Conservation (phyloP, 805 yeast genomes). For the Lachancea fermentati region DNA sequence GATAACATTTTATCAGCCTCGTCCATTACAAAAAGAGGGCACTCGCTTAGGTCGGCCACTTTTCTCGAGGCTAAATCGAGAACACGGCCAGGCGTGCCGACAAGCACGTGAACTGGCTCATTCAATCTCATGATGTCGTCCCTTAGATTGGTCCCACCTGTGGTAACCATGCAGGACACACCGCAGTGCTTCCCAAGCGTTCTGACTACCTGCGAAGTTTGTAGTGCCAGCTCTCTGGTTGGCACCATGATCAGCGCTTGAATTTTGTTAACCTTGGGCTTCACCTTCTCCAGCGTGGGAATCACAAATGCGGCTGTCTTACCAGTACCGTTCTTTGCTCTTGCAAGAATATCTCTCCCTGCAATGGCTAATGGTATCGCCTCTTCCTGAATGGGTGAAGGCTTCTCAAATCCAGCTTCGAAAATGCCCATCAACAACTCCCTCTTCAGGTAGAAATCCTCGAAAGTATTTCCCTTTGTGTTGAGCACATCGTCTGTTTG, state of each 20-base stretch:
- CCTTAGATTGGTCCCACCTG: conserved; percentile 92
- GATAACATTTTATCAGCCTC: conserved; percentile 97
- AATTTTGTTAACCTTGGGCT: conserved; percentile 76
- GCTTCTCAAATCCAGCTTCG: conserved; percentile 98
- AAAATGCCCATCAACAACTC: conserved; percentile 96
- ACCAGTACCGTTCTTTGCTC: conserved; percentile 99
- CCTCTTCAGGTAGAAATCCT: conserved; percentile 85
- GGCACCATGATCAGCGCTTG: conserved; percentile 94
- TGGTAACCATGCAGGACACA: conserved; percentile 92
- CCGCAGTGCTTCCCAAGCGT: conserved; percentile 93
- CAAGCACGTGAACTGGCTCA: conserved; percentile 90
- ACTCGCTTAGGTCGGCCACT: conserved; percentile 79
- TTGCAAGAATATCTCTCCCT: conserved; percentile 92
- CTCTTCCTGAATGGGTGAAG: conserved; percentile 97
- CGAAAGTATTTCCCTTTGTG: conserved; percentile 87
- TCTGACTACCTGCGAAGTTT: conserved; percentile 94
- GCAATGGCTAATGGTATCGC: conserved; percentile 92
- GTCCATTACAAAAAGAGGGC: conserved; percentile 91
- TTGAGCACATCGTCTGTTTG: conserved; percentile 94
- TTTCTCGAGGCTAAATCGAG: conserved; percentile 86
- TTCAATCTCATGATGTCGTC: conserved; percentile 92
- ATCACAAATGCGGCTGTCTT: conserved; percentile 96
- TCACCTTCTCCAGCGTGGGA: conserved; percentile 83
- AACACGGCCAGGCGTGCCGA: conserved; percentile 97
- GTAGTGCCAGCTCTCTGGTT: conserved; percentile 95